Conservation (phyloP, 2,329 filamentous ascomycete genomes). For the Herpomyces periplanetae region DNA sequence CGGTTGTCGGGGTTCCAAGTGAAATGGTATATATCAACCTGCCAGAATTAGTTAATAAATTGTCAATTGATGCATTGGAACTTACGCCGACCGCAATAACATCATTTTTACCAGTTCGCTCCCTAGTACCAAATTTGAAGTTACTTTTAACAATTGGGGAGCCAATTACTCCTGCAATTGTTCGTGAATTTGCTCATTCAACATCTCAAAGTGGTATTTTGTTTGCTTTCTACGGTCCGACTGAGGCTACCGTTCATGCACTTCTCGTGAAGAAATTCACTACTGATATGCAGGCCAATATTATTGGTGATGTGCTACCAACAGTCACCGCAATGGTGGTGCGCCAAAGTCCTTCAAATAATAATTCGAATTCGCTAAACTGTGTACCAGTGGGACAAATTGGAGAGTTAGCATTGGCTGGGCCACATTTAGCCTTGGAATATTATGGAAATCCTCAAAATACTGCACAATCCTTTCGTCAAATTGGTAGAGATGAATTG, state of each 20-base stretch:
- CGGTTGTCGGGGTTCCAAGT: slow-evolving; percentile 29
- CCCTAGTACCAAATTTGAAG: slow-evolving; percentile 22
- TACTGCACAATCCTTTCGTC: slow-evolving; percentile 28
- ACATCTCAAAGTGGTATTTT: slow-evolving; percentile 18
- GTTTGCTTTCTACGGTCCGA: slow-evolving; percentile 79
- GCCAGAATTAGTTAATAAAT: slow-evolving; percentile 18
- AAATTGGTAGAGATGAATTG: slow-evolving; percentile 20
- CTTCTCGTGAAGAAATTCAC: slow-evolving; percentile 26
- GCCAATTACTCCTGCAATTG: slow-evolving; percentile 41
- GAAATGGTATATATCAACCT: slow-evolving; percentile 32
- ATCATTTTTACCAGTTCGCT: slow-evolving; percentile 26
- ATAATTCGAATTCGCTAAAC: slow-evolving; percentile 7
- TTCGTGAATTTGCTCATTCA: slow-evolving; percentile 34
- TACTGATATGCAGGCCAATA: slow-evolving; percentile 16
- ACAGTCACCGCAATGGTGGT: slow-evolving; percentile 43
- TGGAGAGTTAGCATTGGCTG: slow-evolving; percentile 47
- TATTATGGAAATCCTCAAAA: slow-evolving; percentile 50
- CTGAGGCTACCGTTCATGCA: slow-evolving; percentile 66
- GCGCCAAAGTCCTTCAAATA: slow-evolving; percentile 8
- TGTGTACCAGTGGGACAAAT: slow-evolving; percentile 22
- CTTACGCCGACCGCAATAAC: slow-evolving; percentile 56
- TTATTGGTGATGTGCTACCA: slow-evolving; percentile 36
- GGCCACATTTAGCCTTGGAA: slow-evolving; percentile 31
- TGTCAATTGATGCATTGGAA: slow-evolving; percentile 46
- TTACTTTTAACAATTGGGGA: slow-evolving; percentile 59